A percentile compares a stretch with the other conserved stretches of the same genome.
phyloP scores from a whole-genome alignment of 306 rosid species.

The Trifolium repens region DNA sequence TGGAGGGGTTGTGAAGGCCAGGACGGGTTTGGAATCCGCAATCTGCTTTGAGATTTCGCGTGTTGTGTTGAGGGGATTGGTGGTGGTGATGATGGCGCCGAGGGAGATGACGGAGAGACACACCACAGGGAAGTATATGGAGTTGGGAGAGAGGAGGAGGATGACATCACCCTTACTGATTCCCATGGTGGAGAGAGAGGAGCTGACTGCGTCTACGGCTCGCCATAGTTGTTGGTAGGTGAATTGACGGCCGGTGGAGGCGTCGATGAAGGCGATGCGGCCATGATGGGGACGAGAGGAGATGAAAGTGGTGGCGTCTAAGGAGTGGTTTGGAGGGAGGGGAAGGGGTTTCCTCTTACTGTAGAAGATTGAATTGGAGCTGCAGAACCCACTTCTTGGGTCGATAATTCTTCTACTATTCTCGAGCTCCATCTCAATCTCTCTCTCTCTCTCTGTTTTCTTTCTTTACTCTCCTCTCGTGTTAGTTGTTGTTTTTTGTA shows the following conservation, averaged over 20 bases:
- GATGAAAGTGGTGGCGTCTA: slow-evolving; percentile 79
- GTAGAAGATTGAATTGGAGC: slow-evolving; percentile 64
- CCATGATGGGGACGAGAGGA: slow-evolving; percentile 80
- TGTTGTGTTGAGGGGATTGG: slow-evolving; percentile 86
- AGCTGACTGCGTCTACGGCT: slow-evolving; percentile 61
- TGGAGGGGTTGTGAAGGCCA: slow-evolving; percentile 71
- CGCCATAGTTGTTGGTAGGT: slow-evolving; percentile 71
- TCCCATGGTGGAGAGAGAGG: slow-evolving; percentile 65
- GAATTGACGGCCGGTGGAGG: slow-evolving; percentile 69
- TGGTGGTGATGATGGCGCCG: slow-evolving; percentile 91
- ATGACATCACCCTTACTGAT: slow-evolving; percentile 76
- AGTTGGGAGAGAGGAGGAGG: slow-evolving; percentile 83
- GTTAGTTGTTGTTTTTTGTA: too few relatives aligned
- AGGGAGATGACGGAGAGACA: slow-evolving; percentile 87
- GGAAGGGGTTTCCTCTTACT: slow-evolving; percentile 67
- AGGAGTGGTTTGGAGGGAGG: slow-evolving; percentile 58
- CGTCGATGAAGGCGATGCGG: slow-evolving; percentile 74
- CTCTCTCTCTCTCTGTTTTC: not conserved
- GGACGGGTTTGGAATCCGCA: slow-evolving; percentile 67
- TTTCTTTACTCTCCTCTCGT: not conserved
- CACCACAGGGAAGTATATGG: slow-evolving; percentile 75
- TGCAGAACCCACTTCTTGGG: slow-evolving; percentile 70
- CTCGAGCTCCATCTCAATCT: not conserved
- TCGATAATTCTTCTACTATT: slow-evolving; percentile 34
- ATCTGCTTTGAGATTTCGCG: slow-evolving; percentile 81